Evolutionary conservation across 257 asterid species (phyloP).

Genomic region (Solanum piurae): DNA sequence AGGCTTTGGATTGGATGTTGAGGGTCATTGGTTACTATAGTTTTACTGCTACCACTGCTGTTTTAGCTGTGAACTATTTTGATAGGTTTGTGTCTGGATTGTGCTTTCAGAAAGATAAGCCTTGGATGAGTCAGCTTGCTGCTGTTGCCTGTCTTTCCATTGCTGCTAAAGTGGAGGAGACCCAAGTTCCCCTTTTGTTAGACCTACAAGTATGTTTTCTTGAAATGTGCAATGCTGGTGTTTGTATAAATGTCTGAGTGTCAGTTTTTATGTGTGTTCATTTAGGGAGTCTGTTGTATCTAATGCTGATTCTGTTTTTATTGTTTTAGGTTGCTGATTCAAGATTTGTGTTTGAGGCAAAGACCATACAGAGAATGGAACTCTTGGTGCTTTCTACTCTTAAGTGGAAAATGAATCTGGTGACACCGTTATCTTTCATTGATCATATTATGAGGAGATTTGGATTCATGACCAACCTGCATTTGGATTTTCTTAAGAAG

Average conservation of each 20-base stretch:
- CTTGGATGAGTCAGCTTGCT: slow-evolving; percentile 89
- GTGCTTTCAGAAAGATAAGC: slow-evolving; percentile 74
- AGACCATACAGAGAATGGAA: slow-evolving; percentile 89
- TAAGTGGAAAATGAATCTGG: slow-evolving; percentile 79
- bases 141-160: slow-evolving; percentile 89
- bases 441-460: slow-evolving; percentile 83
- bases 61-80: slow-evolving; percentile 56
- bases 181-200: slow-evolving; percentile 70
- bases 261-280: background rate
- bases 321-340: slow-evolving; percentile 52
- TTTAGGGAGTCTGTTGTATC: background rate
- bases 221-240: slow-evolving; percentile 13
- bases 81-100: slow-evolving; percentile 54
- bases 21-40: slow-evolving; percentile 52
- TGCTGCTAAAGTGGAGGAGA: slow-evolving; percentile 97
- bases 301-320: slow-evolving; percentile 5
- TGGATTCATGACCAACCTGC: slow-evolving; percentile 33
- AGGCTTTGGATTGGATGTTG: slow-evolving; percentile 65
- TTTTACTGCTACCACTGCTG: slow-evolving; percentile 48
- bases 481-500: slow-evolving; percentile 49
- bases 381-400: slow-evolving; percentile 64
- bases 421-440: slow-evolving; percentile 70
- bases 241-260: slow-evolving; percentile 21
- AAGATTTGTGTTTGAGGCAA: slow-evolving; percentile 65
- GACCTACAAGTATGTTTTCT: slow-evolving; percentile 68